phyloP scores from a whole-genome alignment of 441 rosid species.

The Gossypium armourianum region DNA sequence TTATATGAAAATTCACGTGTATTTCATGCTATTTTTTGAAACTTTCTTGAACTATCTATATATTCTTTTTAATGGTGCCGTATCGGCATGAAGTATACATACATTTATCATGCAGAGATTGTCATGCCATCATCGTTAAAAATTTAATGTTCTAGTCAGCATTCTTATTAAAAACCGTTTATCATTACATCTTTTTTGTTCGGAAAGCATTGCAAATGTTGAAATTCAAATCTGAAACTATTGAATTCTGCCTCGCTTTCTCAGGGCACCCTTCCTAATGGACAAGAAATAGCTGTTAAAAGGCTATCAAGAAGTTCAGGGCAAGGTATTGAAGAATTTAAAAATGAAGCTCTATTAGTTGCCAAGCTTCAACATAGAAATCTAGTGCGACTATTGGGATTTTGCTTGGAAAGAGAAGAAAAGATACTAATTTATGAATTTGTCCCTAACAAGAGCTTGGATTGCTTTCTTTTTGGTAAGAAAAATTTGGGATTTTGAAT shows the following conservation, averaged over 20 bases:
- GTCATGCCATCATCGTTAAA: too few species aligned
- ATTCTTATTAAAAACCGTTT: too few species aligned
- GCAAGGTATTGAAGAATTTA: constrained; percentile 31
- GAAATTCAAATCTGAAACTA: not conserved
- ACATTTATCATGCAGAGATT: too few species aligned
- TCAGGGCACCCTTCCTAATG: constrained; percentile 32
- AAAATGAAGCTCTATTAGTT: not conserved
- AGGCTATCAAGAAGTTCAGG: constrained; percentile 28
- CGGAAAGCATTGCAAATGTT: not conserved
- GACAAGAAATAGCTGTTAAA: constrained; percentile 33
- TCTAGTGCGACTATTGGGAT: not conserved
- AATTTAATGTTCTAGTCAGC: too few species aligned
- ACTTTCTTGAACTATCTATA: too few species aligned
- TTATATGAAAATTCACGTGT: too few species aligned
- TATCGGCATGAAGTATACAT: too few species aligned
- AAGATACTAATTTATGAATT: not conserved
- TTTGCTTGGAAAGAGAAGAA: not conserved
- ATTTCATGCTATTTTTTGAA: too few species aligned
- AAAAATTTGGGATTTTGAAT: not conserved
- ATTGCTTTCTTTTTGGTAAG: not conserved
- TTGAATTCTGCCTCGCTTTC: not conserved
- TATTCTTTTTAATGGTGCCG: too few species aligned
- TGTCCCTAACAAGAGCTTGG: not conserved
- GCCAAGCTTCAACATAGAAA: not conserved
- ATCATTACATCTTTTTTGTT: too few species aligned